Conservation (phyloP, 257 asterid genomes). For the Fraxinus cuspidata region DNA sequence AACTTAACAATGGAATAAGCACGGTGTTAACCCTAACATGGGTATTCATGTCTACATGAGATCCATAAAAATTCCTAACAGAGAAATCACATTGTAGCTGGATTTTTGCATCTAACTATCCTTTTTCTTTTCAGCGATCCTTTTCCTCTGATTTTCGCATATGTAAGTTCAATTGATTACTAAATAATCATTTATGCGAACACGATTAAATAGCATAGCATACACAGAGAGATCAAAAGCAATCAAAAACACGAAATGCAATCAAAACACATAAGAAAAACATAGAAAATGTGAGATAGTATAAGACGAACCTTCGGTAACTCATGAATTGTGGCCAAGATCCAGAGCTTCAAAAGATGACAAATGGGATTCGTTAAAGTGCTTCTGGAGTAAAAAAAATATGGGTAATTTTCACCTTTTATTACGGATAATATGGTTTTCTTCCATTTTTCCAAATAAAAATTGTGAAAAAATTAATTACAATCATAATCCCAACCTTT, state of each 20-base stretch:
- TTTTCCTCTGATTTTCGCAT: background rate
- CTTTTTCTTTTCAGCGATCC: background rate
- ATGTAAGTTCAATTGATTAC: background rate
- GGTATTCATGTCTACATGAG: background rate
- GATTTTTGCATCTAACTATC: background rate
- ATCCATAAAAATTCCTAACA: background rate
- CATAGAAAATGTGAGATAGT: conserved; percentile 8
- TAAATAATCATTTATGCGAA: background rate
- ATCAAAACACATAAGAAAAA: conserved; percentile 13
- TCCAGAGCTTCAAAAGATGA: background rate
- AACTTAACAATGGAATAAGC: background rate
- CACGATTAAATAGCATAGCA: background rate
- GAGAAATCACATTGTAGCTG: background rate
- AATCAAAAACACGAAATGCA: background rate
- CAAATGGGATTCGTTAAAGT: background rate
- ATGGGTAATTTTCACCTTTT: no score
- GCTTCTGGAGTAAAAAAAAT: background rate
- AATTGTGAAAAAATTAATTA: no score
- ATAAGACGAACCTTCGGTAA: conserved; percentile 55
- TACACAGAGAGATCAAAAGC: background rate
- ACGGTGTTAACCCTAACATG: background rate
- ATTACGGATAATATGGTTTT: no score
- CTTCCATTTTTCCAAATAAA: no score
- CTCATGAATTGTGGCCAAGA: conserved; percentile 33
- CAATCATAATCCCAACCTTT: no score